Evolutionary conservation across 148 eudicot species (phyloP).

Genomic region (Cornus suecica): DNA sequence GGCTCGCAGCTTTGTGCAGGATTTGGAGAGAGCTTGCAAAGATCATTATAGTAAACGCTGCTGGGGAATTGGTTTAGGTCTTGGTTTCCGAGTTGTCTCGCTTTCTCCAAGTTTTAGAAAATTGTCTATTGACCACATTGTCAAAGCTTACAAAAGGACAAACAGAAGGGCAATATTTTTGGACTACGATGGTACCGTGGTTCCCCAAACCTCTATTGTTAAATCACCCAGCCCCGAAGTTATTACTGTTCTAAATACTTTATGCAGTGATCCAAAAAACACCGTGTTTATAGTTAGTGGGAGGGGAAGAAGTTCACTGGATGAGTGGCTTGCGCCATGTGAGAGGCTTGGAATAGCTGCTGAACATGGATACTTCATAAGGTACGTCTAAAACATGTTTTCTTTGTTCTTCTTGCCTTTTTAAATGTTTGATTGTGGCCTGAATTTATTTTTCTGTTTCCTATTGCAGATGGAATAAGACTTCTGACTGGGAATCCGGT

Average conservation of each 20-base stretch:
- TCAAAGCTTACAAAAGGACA: conserved; percentile 64
- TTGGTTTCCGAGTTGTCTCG: conserved; percentile 79
- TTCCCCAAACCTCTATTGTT: conserved; percentile 50
- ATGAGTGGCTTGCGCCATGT: conserved; percentile 75
- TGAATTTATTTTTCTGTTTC: not conserved
- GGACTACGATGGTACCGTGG: conserved; percentile 78
- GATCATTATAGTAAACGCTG: conserved; percentile 74
- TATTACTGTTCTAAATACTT: conserved; percentile 38
- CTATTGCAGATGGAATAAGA: conserved; percentile 52
- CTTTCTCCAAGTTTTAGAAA: conserved; percentile 84
- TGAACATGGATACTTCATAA: conserved; percentile 73
- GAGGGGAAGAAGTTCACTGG: conserved; percentile 50
- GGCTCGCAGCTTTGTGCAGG: conserved; percentile 83
- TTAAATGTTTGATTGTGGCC: not conserved
- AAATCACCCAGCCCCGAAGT: conserved; percentile 56
- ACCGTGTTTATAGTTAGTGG: conserved; percentile 72
- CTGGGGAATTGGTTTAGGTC: conserved; percentile 91
- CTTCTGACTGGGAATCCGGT: conserved; percentile 57
- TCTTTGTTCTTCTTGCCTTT: not conserved
- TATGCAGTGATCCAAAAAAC: conserved; percentile 64
- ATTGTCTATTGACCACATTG: conserved; percentile 62
- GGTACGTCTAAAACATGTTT: conserved; percentile 23
- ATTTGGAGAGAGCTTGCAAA: conserved; percentile 78
- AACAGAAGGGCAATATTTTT: conserved; percentile 67
- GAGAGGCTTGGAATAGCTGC: conserved; percentile 62